Evolutionary conservation across 257 asterid species (phyloP), one percentile per base, ranked within the genome.

Genomic region (Lycium barbarum): DNA sequence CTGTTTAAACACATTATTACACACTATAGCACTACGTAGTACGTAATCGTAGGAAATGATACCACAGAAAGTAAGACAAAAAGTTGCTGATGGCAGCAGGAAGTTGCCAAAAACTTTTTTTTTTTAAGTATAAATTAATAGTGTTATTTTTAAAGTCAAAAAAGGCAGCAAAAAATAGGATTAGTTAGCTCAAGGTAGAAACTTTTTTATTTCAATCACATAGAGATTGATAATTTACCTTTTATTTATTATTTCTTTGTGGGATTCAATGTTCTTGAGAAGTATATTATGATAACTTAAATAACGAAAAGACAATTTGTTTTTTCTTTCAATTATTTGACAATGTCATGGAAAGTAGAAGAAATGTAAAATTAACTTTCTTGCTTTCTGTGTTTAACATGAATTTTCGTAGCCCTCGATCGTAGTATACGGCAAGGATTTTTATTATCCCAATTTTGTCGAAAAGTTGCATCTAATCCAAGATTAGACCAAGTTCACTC

Each of bases 371-470:
- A 53, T 76, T 18, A 86, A 76, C 35, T 22, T 40, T 54, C 15
- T 83, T 76, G 59, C 59, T 81, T 59, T n/a, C 43, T 76, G 70
- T 55, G 84, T 55, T 83, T 20, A 11, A 83, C n/a, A 61, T 87
- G 76, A 87, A 86, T 79, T 85, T 35, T 55, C 70, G 81, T 85
- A 68, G 40, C 76, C 76, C 83, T 61, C 58, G 85, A 80, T 85
- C 84, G 86, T 65, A 73, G 66, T 33, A 82, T 20, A 87, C 84
- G 40, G 70, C 7, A 22, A 22, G 86, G 85, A 84, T 86, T 89
- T 87, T 84, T 26, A 84, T 79, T 85, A 82, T 82, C 91, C 88
- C 85, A 71, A 72, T 82, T 76, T 59, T 83, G 86, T 81, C 81
- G 62, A 84, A 66, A 73, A 63, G 81, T 85, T 43, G 38, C 72